Evolutionary conservation across 768 basidiomycete genomes (phyloP), one percentile per base, ranked within the genome.

Genomic region (Lentinula boryana): DNA sequence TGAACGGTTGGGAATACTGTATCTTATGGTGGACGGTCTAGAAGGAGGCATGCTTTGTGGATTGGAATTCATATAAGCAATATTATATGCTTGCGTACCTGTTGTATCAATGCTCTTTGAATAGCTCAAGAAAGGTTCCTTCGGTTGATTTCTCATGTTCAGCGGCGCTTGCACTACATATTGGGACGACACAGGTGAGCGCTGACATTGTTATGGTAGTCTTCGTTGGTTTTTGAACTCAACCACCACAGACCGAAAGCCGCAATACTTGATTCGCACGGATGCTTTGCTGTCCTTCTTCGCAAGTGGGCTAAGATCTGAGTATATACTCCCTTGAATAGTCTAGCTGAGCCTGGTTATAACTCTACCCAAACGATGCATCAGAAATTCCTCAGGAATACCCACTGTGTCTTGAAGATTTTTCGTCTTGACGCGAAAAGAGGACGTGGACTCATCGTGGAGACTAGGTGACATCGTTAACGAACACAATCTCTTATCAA

Each of bases 271-370:
- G 84, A 75, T 64, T 74, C 85, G 68, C 65, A 84, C 81, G 77
- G 78, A 40, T 12, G 66, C 61, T 60, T 38, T 48, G 36, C 18
- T 63, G 60, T 73, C 69, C 67, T 63, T 62, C 60, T 64, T 86
- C 72, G 79, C 84, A 84, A 88, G 85, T 86, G 85, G 88, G 87
- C 82, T 78, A 89, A 89, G 86, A 87, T 88, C 86, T 86, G 87
- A 88, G 86, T 72, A 81, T 84, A 82, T 74, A 83, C 83, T 82
- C 80, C 80, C 79, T 78, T 60, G 81, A 83, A 80, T 66, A 84
- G 74, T 76, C 82, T 83, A 78, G 84, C 81, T 65, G 87, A 77
- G 80, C 72, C 84, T 75, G 74, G 80, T 74, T 74, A 72, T 80
- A 80, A 86, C 68, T 27, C 21, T 49, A 69, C 74, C 78, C 75